Percentiles rank a stretch among this genome's conserved stretches.
Evolutionary conservation across 1,284 basidiomycete genomes (phyloP).

Genomic region (Phenoliferia sp.): DNA sequence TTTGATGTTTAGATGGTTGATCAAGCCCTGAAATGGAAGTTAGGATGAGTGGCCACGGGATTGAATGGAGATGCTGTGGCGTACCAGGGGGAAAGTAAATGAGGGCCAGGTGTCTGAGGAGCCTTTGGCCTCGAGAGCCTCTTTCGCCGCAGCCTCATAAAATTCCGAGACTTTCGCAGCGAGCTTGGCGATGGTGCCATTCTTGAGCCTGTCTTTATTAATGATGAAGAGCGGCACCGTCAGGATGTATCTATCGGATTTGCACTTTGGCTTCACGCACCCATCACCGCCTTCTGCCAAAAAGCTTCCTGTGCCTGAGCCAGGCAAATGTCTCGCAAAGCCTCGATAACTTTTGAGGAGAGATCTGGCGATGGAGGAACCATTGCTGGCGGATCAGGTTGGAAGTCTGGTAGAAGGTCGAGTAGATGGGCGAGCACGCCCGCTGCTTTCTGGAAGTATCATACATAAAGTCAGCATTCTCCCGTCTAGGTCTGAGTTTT

Average conservation of each 20-base stretch:
- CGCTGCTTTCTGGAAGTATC: slow-evolving; percentile 58
- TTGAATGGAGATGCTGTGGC: slow-evolving; percentile 11
- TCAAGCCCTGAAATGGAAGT: slow-evolving; percentile 44
- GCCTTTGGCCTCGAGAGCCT: slow-evolving; percentile 47
- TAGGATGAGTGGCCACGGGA: neutral
- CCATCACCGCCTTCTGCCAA: slow-evolving; percentile 87
- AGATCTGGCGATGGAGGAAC: slow-evolving; percentile 56
- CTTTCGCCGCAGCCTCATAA: slow-evolving; percentile 57
- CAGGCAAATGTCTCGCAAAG: slow-evolving; percentile 72
- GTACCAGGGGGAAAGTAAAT: slow-evolving; percentile 55
- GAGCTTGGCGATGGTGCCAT: slow-evolving; percentile 78
- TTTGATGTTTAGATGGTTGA: slow-evolving; percentile 78
- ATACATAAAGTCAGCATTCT: neutral
- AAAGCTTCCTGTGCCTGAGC: slow-evolving; percentile 96
- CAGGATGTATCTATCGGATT: neutral
- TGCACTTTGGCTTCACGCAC: slow-evolving; percentile 45
- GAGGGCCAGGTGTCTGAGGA: slow-evolving; percentile 46
- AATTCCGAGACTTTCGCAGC: slow-evolving; percentile 67
- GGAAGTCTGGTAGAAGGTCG: slow-evolving; percentile 51
- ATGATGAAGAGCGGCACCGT: neutral
- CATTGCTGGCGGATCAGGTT: slow-evolving; percentile 46
- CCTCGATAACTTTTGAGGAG: slow-evolving; percentile 56
- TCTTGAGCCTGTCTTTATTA: slow-evolving; percentile 62
- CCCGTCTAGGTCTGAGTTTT: neutral
- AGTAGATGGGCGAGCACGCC: slow-evolving; percentile 66